Percentiles rank a stretch among this genome's conserved stretches.
Evolutionary conservation across 495 filamentous ascomycete species (phyloP).

Genomic region (Penicillium cataractarum): DNA sequence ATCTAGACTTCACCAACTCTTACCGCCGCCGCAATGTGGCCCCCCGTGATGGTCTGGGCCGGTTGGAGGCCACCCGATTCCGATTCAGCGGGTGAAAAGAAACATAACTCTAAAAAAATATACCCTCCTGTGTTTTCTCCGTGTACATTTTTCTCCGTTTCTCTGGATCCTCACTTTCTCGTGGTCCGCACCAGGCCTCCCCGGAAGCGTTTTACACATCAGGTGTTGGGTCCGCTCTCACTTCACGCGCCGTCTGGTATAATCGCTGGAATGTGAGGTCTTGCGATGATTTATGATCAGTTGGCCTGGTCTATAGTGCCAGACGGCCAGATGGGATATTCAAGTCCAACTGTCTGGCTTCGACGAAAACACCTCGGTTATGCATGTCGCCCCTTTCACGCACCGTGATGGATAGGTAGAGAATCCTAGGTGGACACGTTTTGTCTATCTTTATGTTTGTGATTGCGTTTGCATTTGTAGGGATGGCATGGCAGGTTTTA

Average conservation of each 20-base stretch:
- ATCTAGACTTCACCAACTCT: constrained; percentile 83
- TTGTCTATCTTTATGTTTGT: not conserved
- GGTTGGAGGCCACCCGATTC: constrained; percentile 82
- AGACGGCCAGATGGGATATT: constrained; percentile 1
- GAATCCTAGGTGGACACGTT: constrained; percentile 16
- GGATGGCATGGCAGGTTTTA: not conserved
- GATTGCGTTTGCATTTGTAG: not conserved
- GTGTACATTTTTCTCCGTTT: constrained; percentile 19
- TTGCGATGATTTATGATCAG: constrained; percentile 27
- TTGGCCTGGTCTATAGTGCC: too few relatives aligned
- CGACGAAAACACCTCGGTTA: not conserved
- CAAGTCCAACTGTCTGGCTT: constrained; percentile 15
- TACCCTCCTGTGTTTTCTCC: constrained; percentile 13
- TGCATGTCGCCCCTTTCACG: constrained; percentile 8
- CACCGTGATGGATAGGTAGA: constrained; percentile 21
- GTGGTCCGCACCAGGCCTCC: constrained; percentile 14
- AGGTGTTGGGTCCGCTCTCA: constrained; percentile 21
- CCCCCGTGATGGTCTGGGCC: constrained; percentile 85
- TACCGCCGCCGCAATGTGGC: constrained; percentile 94
- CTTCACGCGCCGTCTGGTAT: constrained; percentile 27
- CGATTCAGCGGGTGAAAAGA: constrained; percentile 66
- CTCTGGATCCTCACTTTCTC: constrained; percentile 3
- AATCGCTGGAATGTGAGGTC: constrained; percentile 26
- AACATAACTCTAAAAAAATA: not conserved
- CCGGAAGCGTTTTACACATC: constrained; percentile 33